Percentiles rank a stretch among this genome's conserved stretches.
Conservation (phyloP, 139 green algal genomes). For the Coccomyxa sp. region DNA sequence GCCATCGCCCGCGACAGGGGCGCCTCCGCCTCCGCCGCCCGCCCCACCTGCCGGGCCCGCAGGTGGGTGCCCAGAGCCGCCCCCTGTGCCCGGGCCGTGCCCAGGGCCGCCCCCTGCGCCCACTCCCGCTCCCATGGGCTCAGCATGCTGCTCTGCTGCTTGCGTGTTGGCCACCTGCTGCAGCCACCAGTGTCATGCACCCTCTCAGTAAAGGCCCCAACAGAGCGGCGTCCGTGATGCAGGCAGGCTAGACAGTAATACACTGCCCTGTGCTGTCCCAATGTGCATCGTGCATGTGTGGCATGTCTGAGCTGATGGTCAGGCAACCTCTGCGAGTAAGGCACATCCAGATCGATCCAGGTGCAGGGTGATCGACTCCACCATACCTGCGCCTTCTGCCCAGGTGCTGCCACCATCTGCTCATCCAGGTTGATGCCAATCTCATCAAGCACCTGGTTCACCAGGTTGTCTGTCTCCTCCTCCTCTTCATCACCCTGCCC, state of each 20-base stretch:
- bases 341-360: conserved; percentile 22
- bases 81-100: background rate
- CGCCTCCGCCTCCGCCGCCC: conserved; percentile 5
- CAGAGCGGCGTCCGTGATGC: too few species aligned
- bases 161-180: conserved; percentile 17
- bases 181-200: background rate
- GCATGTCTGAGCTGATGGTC: conserved; percentile 3
- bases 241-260: background rate
- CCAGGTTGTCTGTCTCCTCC: conserved; percentile 92
- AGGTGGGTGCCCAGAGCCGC: too few species aligned
- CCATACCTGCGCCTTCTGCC: conserved; percentile 12
- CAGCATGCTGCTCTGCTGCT: background rate
- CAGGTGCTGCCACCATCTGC: conserved; percentile 29
- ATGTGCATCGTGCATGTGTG: too few species aligned
- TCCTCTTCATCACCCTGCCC: conserved; percentile 85
- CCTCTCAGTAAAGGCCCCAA: too few species aligned
- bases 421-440: conserved; percentile 71
- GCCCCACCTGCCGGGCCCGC: conserved; percentile 3
- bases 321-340: conserved; percentile 1
- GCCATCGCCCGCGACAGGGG: conserved; percentile 20
- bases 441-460: conserved; percentile 89
- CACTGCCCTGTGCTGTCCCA: background rate
- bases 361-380: background rate
- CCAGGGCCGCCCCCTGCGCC: conserved; percentile 19
- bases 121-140: conserved; percentile 8